phyloP scores from a whole-genome alignment of 352 stramenopile species.

The Elongisporangium anandrum region DNA sequence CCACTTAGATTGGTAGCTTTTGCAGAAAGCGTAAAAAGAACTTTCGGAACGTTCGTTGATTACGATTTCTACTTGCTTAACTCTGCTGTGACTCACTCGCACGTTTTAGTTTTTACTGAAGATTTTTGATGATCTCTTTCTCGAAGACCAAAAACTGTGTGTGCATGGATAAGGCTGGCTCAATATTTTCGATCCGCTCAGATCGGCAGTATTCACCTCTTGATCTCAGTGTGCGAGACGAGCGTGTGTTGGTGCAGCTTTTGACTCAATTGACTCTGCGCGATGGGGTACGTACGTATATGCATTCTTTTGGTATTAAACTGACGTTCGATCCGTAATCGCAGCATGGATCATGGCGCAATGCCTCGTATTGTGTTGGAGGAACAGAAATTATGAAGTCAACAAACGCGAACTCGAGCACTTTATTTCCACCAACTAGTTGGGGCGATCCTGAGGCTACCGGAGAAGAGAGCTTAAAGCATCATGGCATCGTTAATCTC shows the following conservation, averaged over 20 bases:
- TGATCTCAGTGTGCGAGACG: conserved; percentile 65
- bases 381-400: not conserved
- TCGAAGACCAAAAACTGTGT: conserved; percentile 55
- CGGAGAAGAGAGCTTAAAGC: conserved; percentile 55
- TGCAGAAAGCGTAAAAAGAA: too few species aligned
- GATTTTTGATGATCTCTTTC: conserved; percentile 45
- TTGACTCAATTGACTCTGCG: conserved; percentile 63
- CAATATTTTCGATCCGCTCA: conserved; percentile 75
- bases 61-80: too few species aligned
- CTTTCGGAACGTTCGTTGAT: conserved; percentile 40
- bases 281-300: conserved; percentile 48
- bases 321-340: not conserved
- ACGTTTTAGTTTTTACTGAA: conserved; percentile 8
- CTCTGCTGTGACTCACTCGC: not conserved
- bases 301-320: too few species aligned
- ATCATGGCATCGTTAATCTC: conserved; percentile 46
- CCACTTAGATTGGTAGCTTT: too few species aligned
- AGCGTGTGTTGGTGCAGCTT: conserved; percentile 75
- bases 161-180: conserved; percentile 74
- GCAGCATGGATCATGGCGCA: conserved; percentile 5
- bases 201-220: conserved; percentile 70
- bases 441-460: conserved; percentile 52
- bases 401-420: conserved; percentile 2
- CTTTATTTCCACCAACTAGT: conserved; percentile 28
- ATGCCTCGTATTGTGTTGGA: conserved; percentile 4